Conservation (phyloP, 306 rosid species). For the Dryas octopetala region DNA sequence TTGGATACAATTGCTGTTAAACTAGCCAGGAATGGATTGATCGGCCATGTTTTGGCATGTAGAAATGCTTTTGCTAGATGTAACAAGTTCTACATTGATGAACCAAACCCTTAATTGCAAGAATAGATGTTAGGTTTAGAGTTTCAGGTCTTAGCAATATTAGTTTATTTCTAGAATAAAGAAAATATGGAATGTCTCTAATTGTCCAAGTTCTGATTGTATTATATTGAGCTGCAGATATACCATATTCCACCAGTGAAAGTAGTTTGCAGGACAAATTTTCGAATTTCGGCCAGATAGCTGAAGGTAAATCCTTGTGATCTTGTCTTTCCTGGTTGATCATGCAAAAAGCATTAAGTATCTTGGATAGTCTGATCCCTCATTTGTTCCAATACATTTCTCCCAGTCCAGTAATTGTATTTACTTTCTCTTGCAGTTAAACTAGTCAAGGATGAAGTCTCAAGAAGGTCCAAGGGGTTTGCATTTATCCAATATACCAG, state of each 20-base stretch:
- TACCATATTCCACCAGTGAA: conserved; percentile 72
- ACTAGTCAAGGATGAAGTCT: conserved; percentile 50
- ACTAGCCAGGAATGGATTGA: no score
- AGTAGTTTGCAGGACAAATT: conserved; percentile 58
- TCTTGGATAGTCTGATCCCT: not conserved
- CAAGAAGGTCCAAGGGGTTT: conserved; percentile 63
- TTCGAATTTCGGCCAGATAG: conserved; percentile 79
- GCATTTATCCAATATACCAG: conserved; percentile 84
- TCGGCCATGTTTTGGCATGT: no score
- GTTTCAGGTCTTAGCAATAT: no score
- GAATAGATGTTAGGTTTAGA: no score
- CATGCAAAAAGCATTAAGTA: not conserved
- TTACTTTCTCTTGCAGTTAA: conserved; percentile 45
- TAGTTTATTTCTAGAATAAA: no score
- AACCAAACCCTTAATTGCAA: no score
- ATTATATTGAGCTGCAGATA: conserved; percentile 53
- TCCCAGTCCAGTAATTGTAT: conserved; percentile 8
- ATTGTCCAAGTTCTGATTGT: conserved; percentile 20
- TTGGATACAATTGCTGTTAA: no score
- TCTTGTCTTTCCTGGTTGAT: conserved; percentile 6
- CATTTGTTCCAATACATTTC: conserved; percentile 4
- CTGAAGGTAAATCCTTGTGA: conserved; percentile 56
- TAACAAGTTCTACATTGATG: no score
- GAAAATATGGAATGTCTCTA: not conserved
- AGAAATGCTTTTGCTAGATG: no score